Base-by-base conservation (phyloP, 371 early-diverging fungal genomes). In the Apophysomyces trapeziformis region DNA sequence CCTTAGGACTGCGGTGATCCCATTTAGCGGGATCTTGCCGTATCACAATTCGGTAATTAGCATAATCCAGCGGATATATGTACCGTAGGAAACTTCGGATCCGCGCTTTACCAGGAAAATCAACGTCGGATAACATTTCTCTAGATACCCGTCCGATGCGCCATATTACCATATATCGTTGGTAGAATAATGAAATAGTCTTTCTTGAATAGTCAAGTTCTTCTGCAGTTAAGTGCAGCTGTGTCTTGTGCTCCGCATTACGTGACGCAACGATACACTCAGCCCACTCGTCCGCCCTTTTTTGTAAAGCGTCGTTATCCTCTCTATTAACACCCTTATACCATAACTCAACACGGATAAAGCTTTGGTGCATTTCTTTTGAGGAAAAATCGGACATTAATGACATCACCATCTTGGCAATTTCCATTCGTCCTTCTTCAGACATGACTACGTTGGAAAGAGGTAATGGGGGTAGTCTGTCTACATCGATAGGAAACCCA, bases 101-200 rank as follows among this genome's bases (percentile, higher is more conserved):
- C 14, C 59, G 43, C 7, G 18, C 60, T 37, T 65, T 57, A 13
- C 65, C 65, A 37, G 65, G 65, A 32, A 65, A 65, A 46, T 58
- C 58, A 2, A 58, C 37, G 38, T 58, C 65, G 14, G 12, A 16
- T 36, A 65, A 65, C 6, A 58, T 7, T n/a, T 65, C 59, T 16
- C 65, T 41, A 6, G 65, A 35, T 8, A 58, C 13, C 45, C 46
- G 44, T 36, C 59, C 59, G n/a, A 65, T 58, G 5, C 65, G 65
- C 65, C 65, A 65, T 13, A 65, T 38, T 13, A 58, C 58, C 65
- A 65, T 65, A 18, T 45, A 65, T 13, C 46, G 39, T 38, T 65
- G 65, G 14, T 65, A 65, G 21, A 65, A 58, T 43, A 58, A 47
- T 7, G 60, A 21, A 7, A 65, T 44, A 2, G 26, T 41, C 7